These are phyloP conservation scores for Colletotrichum higginsianum DNA, from an alignment of 2,329 filamentous ascomycete genomes.

Conservation along the genomic window DNA sequence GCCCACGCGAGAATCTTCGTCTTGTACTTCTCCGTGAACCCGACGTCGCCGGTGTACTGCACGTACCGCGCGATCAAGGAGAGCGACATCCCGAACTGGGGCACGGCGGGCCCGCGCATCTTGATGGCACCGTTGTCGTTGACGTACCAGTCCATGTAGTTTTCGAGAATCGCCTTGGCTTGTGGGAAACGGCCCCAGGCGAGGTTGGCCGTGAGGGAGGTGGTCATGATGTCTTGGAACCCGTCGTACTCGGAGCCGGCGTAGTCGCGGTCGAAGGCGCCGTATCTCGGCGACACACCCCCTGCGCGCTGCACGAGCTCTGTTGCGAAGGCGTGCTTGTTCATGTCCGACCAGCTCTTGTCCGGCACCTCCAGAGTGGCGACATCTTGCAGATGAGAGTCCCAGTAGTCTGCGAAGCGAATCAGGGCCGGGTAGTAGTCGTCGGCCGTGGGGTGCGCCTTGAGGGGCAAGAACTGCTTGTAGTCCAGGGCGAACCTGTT, in stretches of 20 bases:
- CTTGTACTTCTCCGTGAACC: slow-evolving; percentile 15
- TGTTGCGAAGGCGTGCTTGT: slow-evolving; percentile 18
- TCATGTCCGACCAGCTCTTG: slow-evolving; percentile 15
- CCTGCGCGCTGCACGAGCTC: slow-evolving; percentile 21
- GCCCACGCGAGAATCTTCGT: slow-evolving; percentile 28
- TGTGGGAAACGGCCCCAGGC: too few relatives aligned
- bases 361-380: neutral
- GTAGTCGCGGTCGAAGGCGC: slow-evolving; percentile 26
- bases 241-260: slow-evolving; percentile 22
- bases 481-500: slow-evolving; percentile 17
- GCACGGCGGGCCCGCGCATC: too few relatives aligned
- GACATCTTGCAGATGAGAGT: neutral
- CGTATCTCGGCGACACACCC: slow-evolving; percentile 23
- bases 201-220: too few relatives aligned
- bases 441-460: slow-evolving; percentile 17
- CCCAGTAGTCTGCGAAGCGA: slow-evolving; percentile 24
- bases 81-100: slow-evolving; percentile 21
- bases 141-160: too few relatives aligned
- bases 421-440: slow-evolving; percentile 28
- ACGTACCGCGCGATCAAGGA: slow-evolving; percentile 37
- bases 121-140: too few relatives aligned
- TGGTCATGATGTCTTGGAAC: neutral
- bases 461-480: slow-evolving; percentile 17
- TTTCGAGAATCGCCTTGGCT: too few relatives aligned
- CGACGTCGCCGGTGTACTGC: slow-evolving; percentile 27